phyloP scores from a whole-genome alignment of 495 filamentous ascomycete genomes.

The Tuber microsphaerosporum region DNA sequence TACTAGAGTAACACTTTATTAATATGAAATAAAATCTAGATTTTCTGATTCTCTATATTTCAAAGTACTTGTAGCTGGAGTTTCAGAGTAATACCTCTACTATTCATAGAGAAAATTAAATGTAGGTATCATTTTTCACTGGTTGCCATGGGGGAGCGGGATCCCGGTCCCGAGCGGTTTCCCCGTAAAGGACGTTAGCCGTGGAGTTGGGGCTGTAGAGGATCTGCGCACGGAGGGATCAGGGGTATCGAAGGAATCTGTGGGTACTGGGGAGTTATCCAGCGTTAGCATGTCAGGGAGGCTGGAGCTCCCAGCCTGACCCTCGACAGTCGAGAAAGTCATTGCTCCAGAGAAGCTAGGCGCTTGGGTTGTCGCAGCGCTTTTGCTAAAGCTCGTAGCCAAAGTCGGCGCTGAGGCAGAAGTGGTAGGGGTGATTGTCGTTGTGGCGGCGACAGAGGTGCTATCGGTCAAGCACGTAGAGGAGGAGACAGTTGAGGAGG shows the following conservation, averaged over 20 bases:
- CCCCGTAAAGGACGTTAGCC: too few species aligned
- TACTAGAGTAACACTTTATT: too few species aligned
- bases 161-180: too few species aligned
- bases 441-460: not conserved
- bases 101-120: too few species aligned
- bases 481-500: not conserved
- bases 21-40: too few species aligned
- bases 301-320: not conserved
- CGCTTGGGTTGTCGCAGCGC: not conserved
- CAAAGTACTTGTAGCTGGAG: too few species aligned
- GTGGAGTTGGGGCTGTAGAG: not conserved
- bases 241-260: not conserved
- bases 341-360: constrained; percentile 18
- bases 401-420: not conserved
- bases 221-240: not conserved
- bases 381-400: not conserved
- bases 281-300: not conserved
- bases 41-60: too few species aligned
- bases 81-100: too few species aligned
- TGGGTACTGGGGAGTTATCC: not conserved
- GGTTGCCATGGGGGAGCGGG: too few species aligned
- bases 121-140: too few species aligned
- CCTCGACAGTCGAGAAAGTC: constrained; percentile 13
- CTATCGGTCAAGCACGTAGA: not conserved
- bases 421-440: not conserved